These are phyloP conservation scores for Picochlorum sp. DNA, from an alignment of 139 green algal genomes.

Conservation along the genomic window DNA sequence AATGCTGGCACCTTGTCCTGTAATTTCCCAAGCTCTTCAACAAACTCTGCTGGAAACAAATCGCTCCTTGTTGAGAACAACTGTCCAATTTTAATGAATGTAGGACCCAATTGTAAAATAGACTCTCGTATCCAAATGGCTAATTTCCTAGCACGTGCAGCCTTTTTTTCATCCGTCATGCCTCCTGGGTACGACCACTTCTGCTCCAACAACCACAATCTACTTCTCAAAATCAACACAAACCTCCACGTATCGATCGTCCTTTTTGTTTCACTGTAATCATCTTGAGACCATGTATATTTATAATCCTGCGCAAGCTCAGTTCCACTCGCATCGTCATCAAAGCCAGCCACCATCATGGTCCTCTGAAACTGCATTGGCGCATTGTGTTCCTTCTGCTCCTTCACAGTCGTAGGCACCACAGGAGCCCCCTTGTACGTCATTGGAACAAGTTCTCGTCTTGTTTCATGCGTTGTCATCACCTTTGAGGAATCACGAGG, in stretches of 20 bases:
- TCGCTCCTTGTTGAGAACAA: constrained; percentile 96
- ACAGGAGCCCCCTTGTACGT: background rate
- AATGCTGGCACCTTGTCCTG: constrained; percentile 97
- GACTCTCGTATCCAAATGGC: constrained; percentile 52
- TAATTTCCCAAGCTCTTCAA: constrained; percentile 92
- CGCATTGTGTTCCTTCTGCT: background rate
- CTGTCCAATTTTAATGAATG: constrained; percentile 89
- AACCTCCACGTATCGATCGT: constrained; percentile 79
- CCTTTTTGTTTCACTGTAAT: constrained; percentile 56
- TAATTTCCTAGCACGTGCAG: constrained; percentile 13
- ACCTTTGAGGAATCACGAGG: constrained; percentile 4
- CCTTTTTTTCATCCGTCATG: constrained; percentile 38
- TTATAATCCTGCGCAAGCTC: constrained; percentile 34
- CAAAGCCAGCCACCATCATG: constrained; percentile 38
- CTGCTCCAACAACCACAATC: constrained; percentile 71
- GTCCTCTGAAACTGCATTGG: background rate
- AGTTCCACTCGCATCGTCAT: constrained; percentile 9
- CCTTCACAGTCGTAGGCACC: background rate
- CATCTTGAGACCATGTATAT: constrained; percentile 71
- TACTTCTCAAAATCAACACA: constrained; percentile 55
- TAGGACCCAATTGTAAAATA: constrained; percentile 82
- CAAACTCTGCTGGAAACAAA: constrained; percentile 87
- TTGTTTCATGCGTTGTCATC: background rate
- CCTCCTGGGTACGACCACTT: constrained; percentile 66
- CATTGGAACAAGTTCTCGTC: background rate